These are phyloP conservation scores for Wickerhamomyces hampshirensis DNA, from an alignment of 805 yeast species.

Conservation along the genomic window DNA sequence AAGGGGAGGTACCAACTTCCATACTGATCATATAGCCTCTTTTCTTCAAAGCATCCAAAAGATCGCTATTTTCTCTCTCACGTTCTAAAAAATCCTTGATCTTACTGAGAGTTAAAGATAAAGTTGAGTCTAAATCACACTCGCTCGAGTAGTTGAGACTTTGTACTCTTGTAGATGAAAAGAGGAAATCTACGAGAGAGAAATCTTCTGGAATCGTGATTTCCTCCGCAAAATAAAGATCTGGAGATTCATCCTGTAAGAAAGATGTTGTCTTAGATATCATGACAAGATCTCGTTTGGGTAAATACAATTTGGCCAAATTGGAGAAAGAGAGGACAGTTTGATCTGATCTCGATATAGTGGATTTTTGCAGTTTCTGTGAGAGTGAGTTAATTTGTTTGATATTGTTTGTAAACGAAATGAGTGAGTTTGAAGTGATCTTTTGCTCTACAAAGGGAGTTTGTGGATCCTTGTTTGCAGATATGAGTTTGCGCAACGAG, in stretches of 20 bases:
- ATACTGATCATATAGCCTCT: not conserved
- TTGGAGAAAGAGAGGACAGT: not conserved
- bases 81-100: not conserved
- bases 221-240: slow-evolving; percentile 3
- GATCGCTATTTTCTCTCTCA: not conserved
- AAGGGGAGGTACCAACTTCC: no score
- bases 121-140: not conserved
- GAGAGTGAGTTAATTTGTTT: no score
- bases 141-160: slow-evolving; percentile 2
- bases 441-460: no score
- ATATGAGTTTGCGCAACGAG: not conserved
- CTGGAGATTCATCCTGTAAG: not conserved
- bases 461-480: not conserved
- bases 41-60: not conserved
- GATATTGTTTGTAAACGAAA: no score
- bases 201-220: slow-evolving; percentile 6
- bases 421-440: no score
- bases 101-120: not conserved
- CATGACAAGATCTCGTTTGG: not conserved
- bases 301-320: not conserved
- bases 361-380: no score
- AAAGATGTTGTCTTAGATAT: not conserved
- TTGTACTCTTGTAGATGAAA: slow-evolving; percentile 8
- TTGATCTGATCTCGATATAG: no score
- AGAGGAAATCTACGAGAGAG: slow-evolving; percentile 5